phyloP scores from a whole-genome alignment of 345 rosid species.

The Linum trigynum region DNA sequence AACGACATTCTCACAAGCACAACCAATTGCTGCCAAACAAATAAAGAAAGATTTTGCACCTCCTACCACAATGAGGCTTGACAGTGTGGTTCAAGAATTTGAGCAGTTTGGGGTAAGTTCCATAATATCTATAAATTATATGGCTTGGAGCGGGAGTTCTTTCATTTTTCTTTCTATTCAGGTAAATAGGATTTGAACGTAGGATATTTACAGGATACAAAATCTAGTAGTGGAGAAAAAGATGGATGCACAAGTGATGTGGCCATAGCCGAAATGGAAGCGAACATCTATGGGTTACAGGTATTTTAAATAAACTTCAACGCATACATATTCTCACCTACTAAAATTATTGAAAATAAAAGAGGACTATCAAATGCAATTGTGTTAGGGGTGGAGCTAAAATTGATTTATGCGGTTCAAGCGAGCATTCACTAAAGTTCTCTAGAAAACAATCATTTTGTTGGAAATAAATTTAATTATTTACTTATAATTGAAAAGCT shows the following conservation, averaged over 20 bases:
- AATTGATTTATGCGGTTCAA: constrained; percentile 3
- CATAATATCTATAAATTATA: not conserved
- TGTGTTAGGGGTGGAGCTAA: constrained; percentile 1
- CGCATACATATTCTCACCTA: constrained; percentile 6
- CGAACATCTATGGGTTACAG: constrained; percentile 71
- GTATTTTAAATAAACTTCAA: constrained; percentile 12
- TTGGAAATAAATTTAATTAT: not conserved
- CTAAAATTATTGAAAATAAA: too few relatives aligned
- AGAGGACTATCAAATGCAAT: not conserved
- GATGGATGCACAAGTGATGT: constrained; percentile 49
- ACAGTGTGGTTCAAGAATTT: constrained; percentile 25
- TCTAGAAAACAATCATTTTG: not conserved
- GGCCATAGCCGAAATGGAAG: constrained; percentile 61
- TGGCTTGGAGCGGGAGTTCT: not conserved
- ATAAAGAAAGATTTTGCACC: constrained; percentile 17
- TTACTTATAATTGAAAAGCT: not conserved
- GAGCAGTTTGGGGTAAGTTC: constrained; percentile 37
- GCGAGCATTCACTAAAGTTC: not conserved
- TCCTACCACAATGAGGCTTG: constrained; percentile 23
- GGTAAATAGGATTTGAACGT: constrained; percentile 7
- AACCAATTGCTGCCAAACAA: constrained; percentile 6
- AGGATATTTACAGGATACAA: constrained; percentile 29
- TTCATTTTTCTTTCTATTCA: constrained; percentile 4
- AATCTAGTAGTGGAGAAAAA: constrained; percentile 25
- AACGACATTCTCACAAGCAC: constrained; percentile 8